Evolutionary conservation across 2,329 filamentous ascomycete species (phyloP).

Genomic region (Fusarium dlaminii): DNA sequence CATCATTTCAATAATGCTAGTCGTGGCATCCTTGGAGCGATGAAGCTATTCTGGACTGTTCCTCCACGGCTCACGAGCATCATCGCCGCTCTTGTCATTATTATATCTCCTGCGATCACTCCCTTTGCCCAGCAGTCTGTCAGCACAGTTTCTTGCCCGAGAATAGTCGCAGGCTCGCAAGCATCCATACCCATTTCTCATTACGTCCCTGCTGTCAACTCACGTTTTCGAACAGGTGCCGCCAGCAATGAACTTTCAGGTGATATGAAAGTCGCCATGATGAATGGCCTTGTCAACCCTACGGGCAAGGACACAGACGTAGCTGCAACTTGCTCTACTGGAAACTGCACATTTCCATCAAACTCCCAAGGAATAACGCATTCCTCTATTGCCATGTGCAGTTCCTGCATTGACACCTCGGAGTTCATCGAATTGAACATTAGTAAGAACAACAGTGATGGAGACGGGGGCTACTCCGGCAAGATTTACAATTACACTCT

Average conservation of each 20-base stretch:
- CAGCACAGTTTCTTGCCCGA: not conserved
- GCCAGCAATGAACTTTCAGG: rapidly evolving
- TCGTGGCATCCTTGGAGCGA: not conserved
- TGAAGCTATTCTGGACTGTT: not conserved
- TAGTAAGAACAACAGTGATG: rapidly evolving
- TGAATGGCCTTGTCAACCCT: slow-evolving; percentile 3
- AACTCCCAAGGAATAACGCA: not conserved
- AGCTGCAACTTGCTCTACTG: not conserved
- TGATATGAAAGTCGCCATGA: not conserved
- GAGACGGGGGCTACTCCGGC: not conserved
- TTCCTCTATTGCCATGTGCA: slow-evolving; percentile 2
- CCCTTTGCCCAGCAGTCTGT: slow-evolving; percentile 9
- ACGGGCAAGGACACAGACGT: not conserved
- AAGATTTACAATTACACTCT: not conserved
- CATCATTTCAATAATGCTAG: slow-evolving; percentile 2
- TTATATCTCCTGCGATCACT: slow-evolving; percentile 1
- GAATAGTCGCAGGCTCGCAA: not conserved
- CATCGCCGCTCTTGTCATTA: not conserved
- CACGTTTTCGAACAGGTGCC: rapidly evolving
- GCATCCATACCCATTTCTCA: not conserved
- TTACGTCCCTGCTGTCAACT: rapidly evolving
- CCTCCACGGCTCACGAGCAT: not conserved
- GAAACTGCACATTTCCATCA: not conserved
- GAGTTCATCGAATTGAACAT: not conserved
- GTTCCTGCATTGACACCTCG: not conserved